These are phyloP conservation scores for Diaporthe sp. DNA, from an alignment of 2,329 filamentous ascomycete species.

Conservation along the genomic window DNA sequence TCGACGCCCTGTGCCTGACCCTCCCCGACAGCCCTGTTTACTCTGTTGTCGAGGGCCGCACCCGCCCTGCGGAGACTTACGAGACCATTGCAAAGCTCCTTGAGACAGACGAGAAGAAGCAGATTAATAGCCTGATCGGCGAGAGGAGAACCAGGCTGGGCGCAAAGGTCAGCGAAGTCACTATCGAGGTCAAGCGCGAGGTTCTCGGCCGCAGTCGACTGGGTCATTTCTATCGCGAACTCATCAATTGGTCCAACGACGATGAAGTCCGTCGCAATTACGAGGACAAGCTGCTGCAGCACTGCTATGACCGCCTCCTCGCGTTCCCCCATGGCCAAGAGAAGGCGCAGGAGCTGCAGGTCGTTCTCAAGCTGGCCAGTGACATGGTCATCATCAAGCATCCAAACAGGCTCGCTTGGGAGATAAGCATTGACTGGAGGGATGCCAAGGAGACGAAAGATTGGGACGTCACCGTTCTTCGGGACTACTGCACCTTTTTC, in stretches of 20 bases:
- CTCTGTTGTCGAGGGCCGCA: conserved; percentile 83
- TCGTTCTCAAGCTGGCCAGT: conserved; percentile 81
- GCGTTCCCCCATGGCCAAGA: conserved; percentile 73
- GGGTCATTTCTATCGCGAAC: conserved; percentile 82
- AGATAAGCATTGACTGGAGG: conserved; percentile 89
- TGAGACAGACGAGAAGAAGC: conserved; percentile 88
- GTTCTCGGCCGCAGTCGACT: conserved; percentile 81
- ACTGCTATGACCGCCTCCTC: conserved; percentile 82
- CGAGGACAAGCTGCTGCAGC: conserved; percentile 89
- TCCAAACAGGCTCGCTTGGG: conserved; percentile 90
- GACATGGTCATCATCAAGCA: conserved; percentile 98
- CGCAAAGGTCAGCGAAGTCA: conserved; percentile 86
- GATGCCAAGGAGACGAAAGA: conserved; percentile 81
- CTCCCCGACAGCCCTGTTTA: conserved; percentile 88
- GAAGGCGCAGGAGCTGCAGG: conserved; percentile 78
- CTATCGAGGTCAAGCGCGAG: conserved; percentile 87
- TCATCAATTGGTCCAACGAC: conserved; percentile 92
- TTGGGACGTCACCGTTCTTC: conserved; percentile 82
- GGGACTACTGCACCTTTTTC: conserved; percentile 86
- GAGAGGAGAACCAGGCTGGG: conserved; percentile 90
- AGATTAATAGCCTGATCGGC: conserved; percentile 89
- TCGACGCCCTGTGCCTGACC: conserved; percentile 79
- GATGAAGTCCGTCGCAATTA: conserved; percentile 86
- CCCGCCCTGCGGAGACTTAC: conserved; percentile 84
- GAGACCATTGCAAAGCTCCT: conserved; percentile 85